These are phyloP conservation scores for Emergomyces orientalis DNA, from an alignment of 2,329 filamentous ascomycete species.

Conservation along the genomic window DNA sequence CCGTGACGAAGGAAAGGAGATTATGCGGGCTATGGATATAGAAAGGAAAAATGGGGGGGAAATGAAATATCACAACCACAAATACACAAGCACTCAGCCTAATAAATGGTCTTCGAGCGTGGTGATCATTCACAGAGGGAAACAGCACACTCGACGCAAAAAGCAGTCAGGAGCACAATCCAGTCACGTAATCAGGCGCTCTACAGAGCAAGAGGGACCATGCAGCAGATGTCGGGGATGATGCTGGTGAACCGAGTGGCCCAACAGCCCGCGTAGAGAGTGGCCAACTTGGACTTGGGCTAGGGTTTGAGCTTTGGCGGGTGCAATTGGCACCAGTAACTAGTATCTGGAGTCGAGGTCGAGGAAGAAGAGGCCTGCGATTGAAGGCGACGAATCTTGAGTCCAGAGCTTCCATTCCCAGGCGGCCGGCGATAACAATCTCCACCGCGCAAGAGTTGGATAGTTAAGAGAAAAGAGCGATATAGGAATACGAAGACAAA, in stretches of 20 bases:
- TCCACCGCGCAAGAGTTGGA: not conserved
- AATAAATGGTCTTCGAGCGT: not conserved
- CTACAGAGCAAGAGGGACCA: not conserved
- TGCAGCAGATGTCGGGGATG: not conserved
- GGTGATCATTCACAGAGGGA: not conserved
- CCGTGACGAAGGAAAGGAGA: not conserved
- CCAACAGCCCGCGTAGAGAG: not conserved
- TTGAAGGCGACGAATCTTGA: not conserved
- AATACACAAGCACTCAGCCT: not conserved
- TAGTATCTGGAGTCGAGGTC: not conserved
- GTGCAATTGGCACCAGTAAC: not conserved
- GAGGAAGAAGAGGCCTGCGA: conserved; percentile 1
- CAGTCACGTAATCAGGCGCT: not conserved
- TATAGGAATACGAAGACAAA: not conserved
- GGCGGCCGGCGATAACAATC: not conserved
- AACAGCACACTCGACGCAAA: not conserved
- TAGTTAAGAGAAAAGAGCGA: not conserved
- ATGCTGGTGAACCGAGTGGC: not conserved
- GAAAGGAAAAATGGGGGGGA: not conserved
- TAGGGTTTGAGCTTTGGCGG: not conserved
- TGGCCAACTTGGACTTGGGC: not conserved
- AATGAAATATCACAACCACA: not conserved
- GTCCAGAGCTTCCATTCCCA: conserved; percentile 13
- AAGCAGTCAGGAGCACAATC: not conserved
- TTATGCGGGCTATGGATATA: not conserved